Evolutionary conservation across 1,139 yeast genomes (phyloP).

Genomic region (Kodamaea plutei): DNA sequence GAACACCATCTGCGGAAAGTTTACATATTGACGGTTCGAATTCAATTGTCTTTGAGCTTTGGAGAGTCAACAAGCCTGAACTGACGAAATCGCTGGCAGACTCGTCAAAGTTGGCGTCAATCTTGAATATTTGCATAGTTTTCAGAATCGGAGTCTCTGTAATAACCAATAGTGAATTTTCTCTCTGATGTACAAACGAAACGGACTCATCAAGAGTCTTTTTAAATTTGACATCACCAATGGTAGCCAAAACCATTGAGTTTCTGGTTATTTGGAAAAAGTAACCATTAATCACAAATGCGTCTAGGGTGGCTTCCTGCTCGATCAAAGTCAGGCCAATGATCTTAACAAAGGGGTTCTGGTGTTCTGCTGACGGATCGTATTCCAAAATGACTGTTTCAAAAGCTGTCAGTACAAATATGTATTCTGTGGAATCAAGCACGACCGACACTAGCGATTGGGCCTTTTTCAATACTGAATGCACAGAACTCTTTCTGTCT

Average conservation of each 20-base stretch:
- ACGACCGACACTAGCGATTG: constrained; percentile 16
- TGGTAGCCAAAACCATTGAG: constrained; percentile 11
- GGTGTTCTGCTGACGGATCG: constrained; percentile 11
- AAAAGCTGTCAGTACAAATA: constrained; percentile 37
- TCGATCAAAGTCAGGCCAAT: constrained; percentile 5
- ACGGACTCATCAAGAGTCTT: constrained; percentile 3
- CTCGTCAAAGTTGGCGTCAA: constrained; percentile 4
- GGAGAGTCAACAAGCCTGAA: constrained; percentile 5
- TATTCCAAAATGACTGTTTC: constrained; percentile 35
- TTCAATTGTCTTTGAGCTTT: constrained; percentile 2
- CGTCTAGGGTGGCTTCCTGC: constrained; percentile 12
- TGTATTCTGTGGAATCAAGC: constrained; percentile 16
- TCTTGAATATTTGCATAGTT: constrained; percentile 8
- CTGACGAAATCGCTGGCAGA: constrained; percentile 2
- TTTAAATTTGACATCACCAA: constrained; percentile 5
- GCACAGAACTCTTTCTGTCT: constrained; percentile 22
- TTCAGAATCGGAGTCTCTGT: constrained; percentile 7
- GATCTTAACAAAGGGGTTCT: constrained; percentile 12
- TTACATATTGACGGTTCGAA: constrained; percentile 10
- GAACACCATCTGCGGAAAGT: constrained; percentile 1
- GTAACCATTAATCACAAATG: constrained; percentile 10
- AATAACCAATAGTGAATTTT: constrained; percentile 8
- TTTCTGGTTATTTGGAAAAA: constrained; percentile 12
- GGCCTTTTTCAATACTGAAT: constrained; percentile 29
- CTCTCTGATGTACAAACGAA: constrained; percentile 1